Conservation (phyloP, 805 yeast species). For the Nakazawaea ambrosiae region DNA sequence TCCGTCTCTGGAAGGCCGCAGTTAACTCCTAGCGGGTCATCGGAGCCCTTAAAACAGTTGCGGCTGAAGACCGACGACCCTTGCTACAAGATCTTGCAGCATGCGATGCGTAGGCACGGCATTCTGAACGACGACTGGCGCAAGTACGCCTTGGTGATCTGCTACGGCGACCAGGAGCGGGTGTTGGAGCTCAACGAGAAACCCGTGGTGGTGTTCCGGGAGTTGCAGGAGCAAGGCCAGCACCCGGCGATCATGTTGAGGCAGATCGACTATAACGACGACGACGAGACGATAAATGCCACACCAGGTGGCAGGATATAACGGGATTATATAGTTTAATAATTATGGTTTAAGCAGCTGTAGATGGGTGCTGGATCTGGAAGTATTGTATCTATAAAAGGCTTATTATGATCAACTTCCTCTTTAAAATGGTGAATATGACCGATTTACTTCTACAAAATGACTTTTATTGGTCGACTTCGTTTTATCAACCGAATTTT, state of each 20-base stretch:
- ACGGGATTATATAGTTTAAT: neutral
- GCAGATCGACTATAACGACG: conserved; percentile 52
- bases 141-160: conserved; percentile 80
- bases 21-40: conserved; percentile 13
- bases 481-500: too few relatives aligned
- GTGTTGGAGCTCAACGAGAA: conserved; percentile 77
- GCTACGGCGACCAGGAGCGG: conserved; percentile 87
- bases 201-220: conserved; percentile 82
- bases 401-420: too few relatives aligned
- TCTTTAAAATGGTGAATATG: too few relatives aligned
- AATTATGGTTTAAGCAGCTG: too few relatives aligned
- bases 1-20: conserved; percentile 6
- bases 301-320: conserved; percentile 11
- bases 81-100: conserved; percentile 79
- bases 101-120: conserved; percentile 81
- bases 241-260: conserved; percentile 91
- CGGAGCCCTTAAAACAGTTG: conserved; percentile 76
- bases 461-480: too few relatives aligned
- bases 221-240: conserved; percentile 74
- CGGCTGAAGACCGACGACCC: conserved; percentile 88
- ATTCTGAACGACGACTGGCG: conserved; percentile 77
- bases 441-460: too few relatives aligned
- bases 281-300: conserved; percentile 15
- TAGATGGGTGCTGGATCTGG: too few relatives aligned
- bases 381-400: too few relatives aligned